Conservation (phyloP, 2,329 filamentous ascomycete genomes). For the Fusarium kyushuense region DNA sequence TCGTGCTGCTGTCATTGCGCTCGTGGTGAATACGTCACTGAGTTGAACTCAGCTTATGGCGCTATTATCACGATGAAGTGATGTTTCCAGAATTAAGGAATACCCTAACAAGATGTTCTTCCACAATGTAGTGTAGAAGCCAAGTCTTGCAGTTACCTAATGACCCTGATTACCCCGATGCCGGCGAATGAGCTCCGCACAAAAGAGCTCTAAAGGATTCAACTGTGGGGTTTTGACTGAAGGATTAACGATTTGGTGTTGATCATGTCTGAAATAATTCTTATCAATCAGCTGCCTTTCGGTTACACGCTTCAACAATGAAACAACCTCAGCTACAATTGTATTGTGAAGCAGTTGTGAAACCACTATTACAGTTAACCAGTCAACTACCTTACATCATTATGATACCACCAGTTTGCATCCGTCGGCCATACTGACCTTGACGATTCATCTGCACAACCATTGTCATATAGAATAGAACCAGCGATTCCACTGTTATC, state of each 20-base stretch:
- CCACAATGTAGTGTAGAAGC: not conserved
- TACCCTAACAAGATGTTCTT: not conserved
- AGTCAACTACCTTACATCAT: not conserved
- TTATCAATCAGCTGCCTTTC: constrained; percentile 21
- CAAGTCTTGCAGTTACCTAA: not conserved
- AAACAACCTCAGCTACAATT: not conserved
- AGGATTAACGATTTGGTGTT: constrained; percentile 12
- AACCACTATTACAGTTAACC: not conserved
- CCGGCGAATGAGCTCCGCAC: constrained; percentile 18
- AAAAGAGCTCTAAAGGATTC: not conserved
- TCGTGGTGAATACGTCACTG: constrained; percentile 23
- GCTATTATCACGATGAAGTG: not conserved
- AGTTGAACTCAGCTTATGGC: not conserved
- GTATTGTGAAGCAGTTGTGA: not conserved
- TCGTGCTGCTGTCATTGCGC: constrained; percentile 10
- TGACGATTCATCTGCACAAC: not conserved
- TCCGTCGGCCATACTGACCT: not conserved
- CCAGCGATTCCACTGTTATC: not conserved
- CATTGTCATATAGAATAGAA: not conserved
- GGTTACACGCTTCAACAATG: not conserved
- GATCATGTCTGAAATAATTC: constrained; percentile 16
- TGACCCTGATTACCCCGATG: not conserved
- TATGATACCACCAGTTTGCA: no score
- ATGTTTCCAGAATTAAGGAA: not conserved
- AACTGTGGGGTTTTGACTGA: constrained; percentile 10